Evolutionary conservation across 768 basidiomycete species (phyloP), one percentile per base, ranked within the genome.

Genomic region (Boletus sp.): DNA sequence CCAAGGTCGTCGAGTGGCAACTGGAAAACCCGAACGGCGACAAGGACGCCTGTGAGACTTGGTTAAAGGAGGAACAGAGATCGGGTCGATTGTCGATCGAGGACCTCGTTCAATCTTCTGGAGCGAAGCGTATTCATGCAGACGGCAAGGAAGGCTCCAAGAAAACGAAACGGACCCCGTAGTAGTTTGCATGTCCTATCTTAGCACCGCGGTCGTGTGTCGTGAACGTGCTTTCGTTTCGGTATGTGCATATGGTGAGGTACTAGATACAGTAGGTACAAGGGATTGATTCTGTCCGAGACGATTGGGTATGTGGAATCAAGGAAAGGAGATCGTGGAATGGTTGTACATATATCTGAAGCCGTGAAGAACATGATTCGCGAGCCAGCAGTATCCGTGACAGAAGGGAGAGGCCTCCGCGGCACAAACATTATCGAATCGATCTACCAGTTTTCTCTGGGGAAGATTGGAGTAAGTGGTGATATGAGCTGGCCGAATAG

Each of bases 1-100:
- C 78, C n/a, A 80, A 78, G 47, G 79, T 98, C 28, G 66, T 92
- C 18, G 82, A 86, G 57, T 98, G 94, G 95, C 93, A 94, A 64
- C 78, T 98, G 7, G 86, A 83, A 36, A 75, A 94, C 68, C 92
- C 94, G 0, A 64, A 77, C 2, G 81, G 78, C 1, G 81, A 83
- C 5, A 83, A 84, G 65, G 86, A 84, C 6, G 82, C 85, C 5
- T 94, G 93, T 67, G 68, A 76, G 30, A 68, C 68, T 12, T 97
- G 92, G 92, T 73, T 98, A 42, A 71, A 73, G 55, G 70, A 72
- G n/a, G 82, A 87, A 64, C 77, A 77, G 37, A 67, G 63, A 8
- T 75, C 78, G 28, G 84, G 83, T n/a, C 70, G 74, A 40, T 65
- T 87, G 63, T 57, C 67, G 3, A 42, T 72, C 7, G 69, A 72